Evolutionary conservation across 176 grass and related monocot genomes (phyloP), one percentile per base, ranked within the genome.

Genomic region (Panicum miliaceum): DNA sequence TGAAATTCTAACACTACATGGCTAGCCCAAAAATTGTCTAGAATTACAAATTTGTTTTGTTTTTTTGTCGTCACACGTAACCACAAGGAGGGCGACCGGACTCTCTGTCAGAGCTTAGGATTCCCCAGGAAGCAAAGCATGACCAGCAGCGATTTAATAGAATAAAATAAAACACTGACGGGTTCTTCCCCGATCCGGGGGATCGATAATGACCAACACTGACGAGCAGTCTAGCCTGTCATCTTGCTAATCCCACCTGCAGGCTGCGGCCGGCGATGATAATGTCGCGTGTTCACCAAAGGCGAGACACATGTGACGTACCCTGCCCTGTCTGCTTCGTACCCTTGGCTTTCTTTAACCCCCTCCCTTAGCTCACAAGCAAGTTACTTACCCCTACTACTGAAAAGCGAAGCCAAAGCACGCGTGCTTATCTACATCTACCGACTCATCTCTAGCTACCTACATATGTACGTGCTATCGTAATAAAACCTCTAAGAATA

Each of bases 241-340:
- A 51, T 63, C 41, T 69, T 47, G 13, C 2, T 71, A 85, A 90
- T 40, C 82, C 71, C 42, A 56, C 78, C 83, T 78, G 83, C 72
- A 78, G 78, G 43, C 26, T 47, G 83, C 18, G 77, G 78, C 77
- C 50, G 50, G 63, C 67, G 79, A 81, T 81, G 79, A 69, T 86
- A 56, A 56, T 82, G 71, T 71, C 52, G 53, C 38, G 61, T 89
- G 82, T 76, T 85, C 47, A 63, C 26, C 46, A 85, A 90, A 72
- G 78, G 72, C 45, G 56, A 77, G 83, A 86, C 72, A 86, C 81
- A 50, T 59, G 75, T 76, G 82, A 60, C 88, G 84, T 54, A 53
- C 41, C 52, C 75, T 42, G 12, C 34, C 29, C 19, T 52, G 78
- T 34, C 45, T 53, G 35, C 41, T 60, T 25, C 16, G 61, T 25